These are phyloP conservation scores for Trichoderma sp. DNA, from an alignment of 2,329 filamentous ascomycete species.

Conservation along the genomic window DNA sequence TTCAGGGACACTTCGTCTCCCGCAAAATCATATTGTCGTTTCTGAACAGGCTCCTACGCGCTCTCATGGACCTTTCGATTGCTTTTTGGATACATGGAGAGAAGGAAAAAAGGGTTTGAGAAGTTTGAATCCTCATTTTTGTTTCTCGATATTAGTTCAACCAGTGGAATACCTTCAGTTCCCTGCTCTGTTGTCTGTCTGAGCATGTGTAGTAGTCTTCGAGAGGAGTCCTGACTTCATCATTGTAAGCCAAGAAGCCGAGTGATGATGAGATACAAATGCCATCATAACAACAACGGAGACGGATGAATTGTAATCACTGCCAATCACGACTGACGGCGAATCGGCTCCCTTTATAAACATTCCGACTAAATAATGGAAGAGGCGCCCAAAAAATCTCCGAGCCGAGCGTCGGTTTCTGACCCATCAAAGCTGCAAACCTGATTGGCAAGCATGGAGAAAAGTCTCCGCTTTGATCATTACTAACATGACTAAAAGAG, in stretches of 20 bases:
- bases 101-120: no score
- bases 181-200: accelerated
- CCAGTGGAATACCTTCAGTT: neutral
- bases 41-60: no score
- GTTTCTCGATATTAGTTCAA: neutral
- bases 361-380: neutral
- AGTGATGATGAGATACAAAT: neutral
- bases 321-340: neutral
- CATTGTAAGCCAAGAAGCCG: neutral
- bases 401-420: neutral
- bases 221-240: neutral
- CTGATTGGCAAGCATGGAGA: neutral
- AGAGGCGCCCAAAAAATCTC: neutral
- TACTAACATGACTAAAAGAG: neutral
- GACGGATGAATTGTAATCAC: neutral
- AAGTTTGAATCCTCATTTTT: no score
- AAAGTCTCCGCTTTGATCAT: neutral
- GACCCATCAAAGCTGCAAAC: neutral
- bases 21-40: no score
- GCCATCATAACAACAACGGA: accelerated
- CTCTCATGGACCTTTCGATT: no score
- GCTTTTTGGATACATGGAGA: no score
- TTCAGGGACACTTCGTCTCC: no score
- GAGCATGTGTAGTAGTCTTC: neutral
- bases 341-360: neutral